phyloP scores from a whole-genome alignment of 352 stramenopile species.

The Ophiocytium majus region DNA sequence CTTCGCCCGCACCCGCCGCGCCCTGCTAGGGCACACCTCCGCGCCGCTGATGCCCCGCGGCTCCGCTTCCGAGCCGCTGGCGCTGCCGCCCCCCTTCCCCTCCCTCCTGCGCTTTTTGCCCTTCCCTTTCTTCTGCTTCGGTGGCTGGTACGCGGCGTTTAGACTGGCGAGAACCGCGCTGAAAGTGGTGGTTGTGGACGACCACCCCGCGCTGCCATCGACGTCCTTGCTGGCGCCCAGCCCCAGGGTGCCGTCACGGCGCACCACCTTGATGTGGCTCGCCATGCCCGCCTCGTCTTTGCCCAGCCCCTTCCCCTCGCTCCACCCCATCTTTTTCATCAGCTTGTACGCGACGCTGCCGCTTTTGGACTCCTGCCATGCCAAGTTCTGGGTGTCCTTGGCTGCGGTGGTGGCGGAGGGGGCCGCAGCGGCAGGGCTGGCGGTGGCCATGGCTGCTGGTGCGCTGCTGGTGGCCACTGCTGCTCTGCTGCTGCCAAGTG shows the following conservation, averaged over 20 bases:
- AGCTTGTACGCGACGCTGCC: constrained; percentile 56
- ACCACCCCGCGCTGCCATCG: constrained; percentile 63
- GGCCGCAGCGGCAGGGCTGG: not conserved
- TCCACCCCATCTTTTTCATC: constrained; percentile 60
- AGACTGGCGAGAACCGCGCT: constrained; percentile 52
- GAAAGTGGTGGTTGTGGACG: constrained; percentile 46
- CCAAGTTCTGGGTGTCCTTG: constrained; percentile 33
- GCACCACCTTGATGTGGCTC: constrained; percentile 87
- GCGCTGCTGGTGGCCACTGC: not conserved
- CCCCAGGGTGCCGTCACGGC: constrained; percentile 84
- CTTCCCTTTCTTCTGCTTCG: constrained; percentile 32
- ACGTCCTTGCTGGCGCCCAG: constrained; percentile 81
- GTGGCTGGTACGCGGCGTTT: constrained; percentile 44
- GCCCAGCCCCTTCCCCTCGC: constrained; percentile 83
- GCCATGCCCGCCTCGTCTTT: constrained; percentile 88
- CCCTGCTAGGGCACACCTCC: constrained; percentile 32
- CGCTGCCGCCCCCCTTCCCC: constrained; percentile 24
- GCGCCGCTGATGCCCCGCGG: not conserved
- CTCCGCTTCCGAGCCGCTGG: not conserved
- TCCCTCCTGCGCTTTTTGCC: constrained; percentile 23
- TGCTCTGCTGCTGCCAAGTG: no score
- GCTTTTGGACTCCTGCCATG: constrained; percentile 51
- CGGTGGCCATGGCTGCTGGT: not conserved
- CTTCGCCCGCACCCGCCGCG: constrained; percentile 50
- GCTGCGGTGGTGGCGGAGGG: not conserved